Base-by-base conservation (phyloP, 2,329 filamentous ascomycete genomes). In the Pestalotiopsis sp. region DNA sequence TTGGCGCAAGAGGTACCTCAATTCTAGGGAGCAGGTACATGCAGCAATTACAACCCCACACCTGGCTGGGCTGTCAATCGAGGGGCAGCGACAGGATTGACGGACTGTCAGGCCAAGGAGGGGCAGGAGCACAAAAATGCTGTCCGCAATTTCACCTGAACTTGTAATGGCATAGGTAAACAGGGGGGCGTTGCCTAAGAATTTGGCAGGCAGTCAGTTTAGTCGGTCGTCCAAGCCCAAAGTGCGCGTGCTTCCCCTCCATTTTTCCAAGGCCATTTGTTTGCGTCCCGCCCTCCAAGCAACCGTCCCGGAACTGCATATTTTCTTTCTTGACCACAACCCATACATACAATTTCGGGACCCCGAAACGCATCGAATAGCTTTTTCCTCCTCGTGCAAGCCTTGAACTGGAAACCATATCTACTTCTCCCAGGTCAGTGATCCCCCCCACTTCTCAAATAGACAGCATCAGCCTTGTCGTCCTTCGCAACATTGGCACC, bases 71-170 rank as follows among this genome's bases (percentile, higher is more conserved):
- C 31, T 36, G 31, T 9, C 31, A 36, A 36, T 36, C 31, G 31
- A 36, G 31, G 31, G 31, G 31, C 31, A 36, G 31, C 31, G 31
- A 23, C 45, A 20, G 45, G 4, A 17, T n/a, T 17, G 20, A 52
- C 17, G 45, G 45, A 52, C 45, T 20, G 45, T 52, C 45, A 52
- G 17, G 45, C 20, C 45, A 64, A 52, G 62, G 62, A 64, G 62
- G 62, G 62, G 62, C 62, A 52, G 45, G 45, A n/a, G 17, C 7
- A 23, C 17, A 59, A 59, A 59, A 59, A 27, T 9, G 20, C 23
- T 52, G 62, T 20, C 39, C 39, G 62, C 62, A 56, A 64, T 64
- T 64, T 64, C 20, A 63, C 12, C 27, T 39, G 25, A 5, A 11
- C 31, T 36, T 20, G 20, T 20, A 52, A n/a, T n/a, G 17, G 45